Evolutionary conservation across 2,329 filamentous ascomycete genomes (phyloP).

Genomic region (Cladophialophora immunda): DNA sequence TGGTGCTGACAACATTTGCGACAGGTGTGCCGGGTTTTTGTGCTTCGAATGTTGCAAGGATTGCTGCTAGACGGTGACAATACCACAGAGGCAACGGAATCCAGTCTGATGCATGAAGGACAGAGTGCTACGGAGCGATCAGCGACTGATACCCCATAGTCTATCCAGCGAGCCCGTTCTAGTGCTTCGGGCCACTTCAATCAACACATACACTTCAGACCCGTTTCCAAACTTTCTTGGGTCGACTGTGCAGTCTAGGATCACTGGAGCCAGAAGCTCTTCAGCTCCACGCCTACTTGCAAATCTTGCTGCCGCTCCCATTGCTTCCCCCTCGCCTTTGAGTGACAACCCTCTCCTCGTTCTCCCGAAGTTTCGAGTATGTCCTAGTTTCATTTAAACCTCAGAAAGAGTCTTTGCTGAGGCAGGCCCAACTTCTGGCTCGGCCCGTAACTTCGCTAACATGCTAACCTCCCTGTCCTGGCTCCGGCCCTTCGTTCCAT

Average conservation of each 20-base stretch:
- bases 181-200: neutral
- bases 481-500: too few relatives aligned
- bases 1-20: neutral
- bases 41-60: constrained; percentile 42
- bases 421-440: too few relatives aligned
- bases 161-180: neutral
- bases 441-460: too few relatives aligned
- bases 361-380: too few relatives aligned
- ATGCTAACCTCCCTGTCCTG: too few relatives aligned
- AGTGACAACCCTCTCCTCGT: too few relatives aligned
- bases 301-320: too few relatives aligned
- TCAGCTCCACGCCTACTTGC: neutral
- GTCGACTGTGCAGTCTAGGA: neutral
- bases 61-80: constrained; percentile 34
- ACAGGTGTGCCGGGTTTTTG: constrained; percentile 38
- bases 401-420: too few relatives aligned
- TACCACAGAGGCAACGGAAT: neutral
- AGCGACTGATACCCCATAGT: neutral
- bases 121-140: neutral
- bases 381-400: too few relatives aligned
- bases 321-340: too few relatives aligned
- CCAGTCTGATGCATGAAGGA: neutral
- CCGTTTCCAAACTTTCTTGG: neutral
- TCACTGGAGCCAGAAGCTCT: neutral
- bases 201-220: neutral